phyloP scores from a whole-genome alignment of 306 rosid species.

The Vicia faba region DNA sequence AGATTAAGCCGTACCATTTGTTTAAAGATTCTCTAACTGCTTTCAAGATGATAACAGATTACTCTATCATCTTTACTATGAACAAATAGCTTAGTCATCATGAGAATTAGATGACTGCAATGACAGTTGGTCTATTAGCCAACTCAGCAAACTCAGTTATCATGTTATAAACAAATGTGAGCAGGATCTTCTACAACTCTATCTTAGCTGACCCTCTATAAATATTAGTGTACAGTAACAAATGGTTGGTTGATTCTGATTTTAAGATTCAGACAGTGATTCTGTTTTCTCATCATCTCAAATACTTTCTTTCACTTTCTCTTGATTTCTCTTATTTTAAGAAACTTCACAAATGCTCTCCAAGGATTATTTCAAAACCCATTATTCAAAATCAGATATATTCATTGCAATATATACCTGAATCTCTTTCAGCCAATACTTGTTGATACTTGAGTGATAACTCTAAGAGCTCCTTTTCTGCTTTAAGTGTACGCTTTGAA shows the following conservation, averaged over 20 bases:
- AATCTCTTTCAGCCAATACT: slow-evolving; percentile 87
- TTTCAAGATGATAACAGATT: no score
- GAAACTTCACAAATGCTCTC: slow-evolving; percentile 33
- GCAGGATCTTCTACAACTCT: slow-evolving; percentile 19
- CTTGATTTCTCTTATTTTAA: background rate
- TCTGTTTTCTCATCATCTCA: slow-evolving; percentile 9
- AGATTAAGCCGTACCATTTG: slow-evolving; percentile 31
- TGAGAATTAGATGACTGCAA: slow-evolving; percentile 2
- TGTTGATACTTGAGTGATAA: slow-evolving; percentile 88
- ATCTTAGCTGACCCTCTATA: background rate
- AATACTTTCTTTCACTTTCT: slow-evolving; percentile 13
- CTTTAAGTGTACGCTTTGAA: slow-evolving; percentile 72
- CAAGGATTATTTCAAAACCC: slow-evolving; percentile 26
- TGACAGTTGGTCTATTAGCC: background rate
- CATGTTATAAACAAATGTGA: slow-evolving; percentile 2
- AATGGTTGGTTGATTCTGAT: background rate
- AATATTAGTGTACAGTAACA: background rate
- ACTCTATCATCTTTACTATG: background rate
- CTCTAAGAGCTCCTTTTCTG: slow-evolving; percentile 90
- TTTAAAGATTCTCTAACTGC: slow-evolving; percentile 26
- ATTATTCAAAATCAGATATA: slow-evolving; percentile 29
- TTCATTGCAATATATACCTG: slow-evolving; percentile 58
- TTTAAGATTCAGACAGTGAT: background rate
- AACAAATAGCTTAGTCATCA: slow-evolving; percentile 2
- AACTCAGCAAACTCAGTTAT: background rate